Conservation (phyloP, 2,329 filamentous ascomycete genomes). For the Clathrospora elynae region DNA sequence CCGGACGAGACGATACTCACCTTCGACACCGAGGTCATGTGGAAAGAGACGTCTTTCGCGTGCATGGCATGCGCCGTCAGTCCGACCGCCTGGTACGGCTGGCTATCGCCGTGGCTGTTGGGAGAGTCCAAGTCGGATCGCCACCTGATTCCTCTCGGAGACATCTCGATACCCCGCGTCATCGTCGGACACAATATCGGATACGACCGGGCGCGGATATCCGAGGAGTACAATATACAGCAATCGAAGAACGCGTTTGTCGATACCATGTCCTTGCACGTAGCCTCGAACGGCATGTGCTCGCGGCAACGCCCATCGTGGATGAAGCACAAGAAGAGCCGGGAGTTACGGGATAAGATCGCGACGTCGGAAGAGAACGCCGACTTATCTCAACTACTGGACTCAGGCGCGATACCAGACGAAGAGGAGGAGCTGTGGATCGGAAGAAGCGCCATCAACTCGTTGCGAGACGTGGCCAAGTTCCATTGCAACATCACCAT, state of each 20-base stretch:
- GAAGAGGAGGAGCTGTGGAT: slow-evolving; percentile 97
- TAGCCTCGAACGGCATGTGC: slow-evolving; percentile 98
- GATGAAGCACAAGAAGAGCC: slow-evolving; percentile 94
- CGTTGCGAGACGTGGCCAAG: slow-evolving; percentile 89
- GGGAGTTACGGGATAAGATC: slow-evolving; percentile 80
- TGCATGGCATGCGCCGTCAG: slow-evolving; percentile 96
- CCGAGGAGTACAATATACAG: slow-evolving; percentile 84
- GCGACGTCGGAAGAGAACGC: slow-evolving; percentile 71
- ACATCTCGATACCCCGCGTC: slow-evolving; percentile 72
- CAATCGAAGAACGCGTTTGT: slow-evolving; percentile 87
- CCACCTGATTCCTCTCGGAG: slow-evolving; percentile 86
- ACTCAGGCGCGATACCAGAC: slow-evolving; percentile 69
- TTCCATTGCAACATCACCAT: slow-evolving; percentile 92
- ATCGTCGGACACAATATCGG: slow-evolving; percentile 95
- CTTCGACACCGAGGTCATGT: slow-evolving; percentile 98
- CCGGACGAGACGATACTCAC: slow-evolving; percentile 83
- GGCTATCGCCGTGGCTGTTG: slow-evolving; percentile 94
- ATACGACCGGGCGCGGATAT: slow-evolving; percentile 85
- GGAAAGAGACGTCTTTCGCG: slow-evolving; percentile 87
- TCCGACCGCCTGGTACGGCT: slow-evolving; percentile 92
- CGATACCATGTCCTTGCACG: slow-evolving; percentile 97
- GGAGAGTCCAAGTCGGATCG: slow-evolving; percentile 76
- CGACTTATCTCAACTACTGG: slow-evolving; percentile 73
- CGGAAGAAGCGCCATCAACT: slow-evolving; percentile 91
- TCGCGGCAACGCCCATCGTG: slow-evolving; percentile 93